Evolutionary conservation across 1,139 yeast species (phyloP).

Genomic region (Geotrichum citri-aurantii): DNA sequence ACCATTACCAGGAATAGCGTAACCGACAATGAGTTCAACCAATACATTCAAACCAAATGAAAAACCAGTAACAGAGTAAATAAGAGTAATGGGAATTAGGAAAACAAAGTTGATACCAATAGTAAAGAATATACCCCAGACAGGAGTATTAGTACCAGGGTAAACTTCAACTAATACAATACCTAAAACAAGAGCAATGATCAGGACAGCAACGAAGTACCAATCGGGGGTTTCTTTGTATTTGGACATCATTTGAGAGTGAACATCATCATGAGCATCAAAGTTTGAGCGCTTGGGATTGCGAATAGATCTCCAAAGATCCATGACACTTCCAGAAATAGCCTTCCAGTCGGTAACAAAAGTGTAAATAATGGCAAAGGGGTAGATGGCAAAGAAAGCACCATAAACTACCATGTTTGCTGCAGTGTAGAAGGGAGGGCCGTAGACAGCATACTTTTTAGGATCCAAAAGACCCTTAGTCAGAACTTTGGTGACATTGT

Average conservation of each 20-base stretch:
- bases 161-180: constrained; percentile 44
- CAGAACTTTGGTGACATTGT: constrained; percentile 41
- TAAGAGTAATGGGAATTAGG: constrained; percentile 45
- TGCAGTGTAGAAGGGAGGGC: constrained; percentile 45
- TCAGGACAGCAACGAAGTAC: constrained; percentile 46
- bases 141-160: constrained; percentile 41
- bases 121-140: constrained; percentile 53
- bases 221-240: constrained; percentile 59
- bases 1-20: constrained; percentile 57
- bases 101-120: constrained; percentile 50
- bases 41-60: constrained; percentile 51
- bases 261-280: constrained; percentile 22
- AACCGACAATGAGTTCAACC: constrained; percentile 52
- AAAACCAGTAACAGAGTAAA: constrained; percentile 48
- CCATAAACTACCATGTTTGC: constrained; percentile 39
- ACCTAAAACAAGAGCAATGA: constrained; percentile 45
- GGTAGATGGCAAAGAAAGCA: constrained; percentile 31
- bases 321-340: constrained; percentile 18
- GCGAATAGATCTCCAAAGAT: constrained; percentile 27
- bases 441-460: constrained; percentile 31
- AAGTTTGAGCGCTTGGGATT: constrained; percentile 34
- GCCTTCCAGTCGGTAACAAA: constrained; percentile 22
- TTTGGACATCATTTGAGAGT: constrained; percentile 41
- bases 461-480: constrained; percentile 35
- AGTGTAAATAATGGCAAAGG: constrained; percentile 24